Conservation (phyloP, 331 rosid genomes). For the Prunus yedoensis region DNA sequence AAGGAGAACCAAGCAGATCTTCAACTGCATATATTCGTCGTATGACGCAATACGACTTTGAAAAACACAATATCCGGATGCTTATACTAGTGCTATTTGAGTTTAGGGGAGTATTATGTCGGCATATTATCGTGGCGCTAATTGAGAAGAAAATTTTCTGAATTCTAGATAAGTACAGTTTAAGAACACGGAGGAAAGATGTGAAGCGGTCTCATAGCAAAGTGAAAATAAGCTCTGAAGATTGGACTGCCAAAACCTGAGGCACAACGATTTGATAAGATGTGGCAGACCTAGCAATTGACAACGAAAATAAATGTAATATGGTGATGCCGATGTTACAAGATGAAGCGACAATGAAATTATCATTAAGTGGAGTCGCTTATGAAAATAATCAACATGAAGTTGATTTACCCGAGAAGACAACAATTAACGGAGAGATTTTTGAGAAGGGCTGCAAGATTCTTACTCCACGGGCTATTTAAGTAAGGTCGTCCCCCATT, state of each 20-base stretch:
- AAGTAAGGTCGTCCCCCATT: too few species aligned
- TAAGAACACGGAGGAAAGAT: neutral
- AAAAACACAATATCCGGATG: neutral
- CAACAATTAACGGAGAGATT: neutral
- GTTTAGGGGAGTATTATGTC: neutral
- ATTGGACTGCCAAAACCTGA: neutral
- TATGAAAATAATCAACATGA: neutral
- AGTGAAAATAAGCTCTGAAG: neutral
- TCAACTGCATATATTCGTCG: neutral
- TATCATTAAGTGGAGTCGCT: too few species aligned
- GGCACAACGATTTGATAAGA: neutral
- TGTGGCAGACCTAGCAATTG: neutral
- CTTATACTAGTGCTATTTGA: neutral
- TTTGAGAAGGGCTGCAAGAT: too few species aligned
- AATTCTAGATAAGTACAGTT: neutral
- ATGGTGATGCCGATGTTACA: too few species aligned
- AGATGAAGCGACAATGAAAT: too few species aligned
- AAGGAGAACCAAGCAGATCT: conserved; percentile 17
- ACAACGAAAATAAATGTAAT: neutral
- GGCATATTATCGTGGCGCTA: neutral
- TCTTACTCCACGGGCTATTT: too few species aligned
- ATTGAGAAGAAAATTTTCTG: neutral
- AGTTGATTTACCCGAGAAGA: neutral
- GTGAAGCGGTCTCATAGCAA: neutral
- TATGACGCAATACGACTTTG: neutral